These are phyloP conservation scores for Aspergillus sp. DNA, from an alignment of 2,329 filamentous ascomycete species.

Conservation along the genomic window DNA sequence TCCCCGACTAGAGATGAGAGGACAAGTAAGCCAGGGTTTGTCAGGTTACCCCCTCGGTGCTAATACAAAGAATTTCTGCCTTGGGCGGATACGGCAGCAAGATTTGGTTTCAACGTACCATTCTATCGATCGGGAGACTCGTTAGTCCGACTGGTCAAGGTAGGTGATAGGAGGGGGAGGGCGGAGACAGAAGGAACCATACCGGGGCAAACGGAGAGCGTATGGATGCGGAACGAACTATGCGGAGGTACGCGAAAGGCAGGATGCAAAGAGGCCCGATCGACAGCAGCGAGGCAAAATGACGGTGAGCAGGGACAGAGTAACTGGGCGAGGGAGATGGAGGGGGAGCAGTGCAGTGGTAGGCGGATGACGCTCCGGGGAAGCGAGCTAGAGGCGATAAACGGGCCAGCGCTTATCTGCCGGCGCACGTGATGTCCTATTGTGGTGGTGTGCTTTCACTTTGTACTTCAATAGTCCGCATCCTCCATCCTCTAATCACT, in stretches of 20 bases:
- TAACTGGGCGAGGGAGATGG: not conserved
- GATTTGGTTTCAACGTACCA: slow-evolving; percentile 17
- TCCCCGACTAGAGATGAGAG: slow-evolving; percentile 37
- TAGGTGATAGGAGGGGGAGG: slow-evolving; percentile 8
- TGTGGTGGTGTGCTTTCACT: not conserved
- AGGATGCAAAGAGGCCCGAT: not conserved
- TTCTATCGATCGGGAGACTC: slow-evolving; percentile 10
- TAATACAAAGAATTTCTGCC: not conserved
- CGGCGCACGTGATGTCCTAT: slow-evolving; percentile 15
- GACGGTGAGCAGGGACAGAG: not conserved
- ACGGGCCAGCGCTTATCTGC: slow-evolving; percentile 7
- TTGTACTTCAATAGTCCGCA: not conserved
- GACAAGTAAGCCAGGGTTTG: slow-evolving; percentile 15
- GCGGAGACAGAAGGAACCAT: slow-evolving; percentile 9
- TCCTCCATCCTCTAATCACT: not conserved
- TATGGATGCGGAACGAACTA: not conserved
- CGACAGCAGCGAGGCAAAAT: not conserved
- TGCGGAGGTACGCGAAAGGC: not conserved
- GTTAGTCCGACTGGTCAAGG: slow-evolving; percentile 9
- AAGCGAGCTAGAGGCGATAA: slow-evolving; percentile 6
- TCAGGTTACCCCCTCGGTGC: not conserved
- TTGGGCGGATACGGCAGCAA: not conserved
- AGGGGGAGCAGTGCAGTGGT: not conserved
- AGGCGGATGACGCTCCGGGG: slow-evolving; percentile 1
- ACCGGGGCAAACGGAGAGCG: slow-evolving; percentile 8